Percentiles rank a stretch among this genome's conserved stretches.
Conservation (phyloP, 1,139 yeast species). For the Yueomyces sp. region DNA sequence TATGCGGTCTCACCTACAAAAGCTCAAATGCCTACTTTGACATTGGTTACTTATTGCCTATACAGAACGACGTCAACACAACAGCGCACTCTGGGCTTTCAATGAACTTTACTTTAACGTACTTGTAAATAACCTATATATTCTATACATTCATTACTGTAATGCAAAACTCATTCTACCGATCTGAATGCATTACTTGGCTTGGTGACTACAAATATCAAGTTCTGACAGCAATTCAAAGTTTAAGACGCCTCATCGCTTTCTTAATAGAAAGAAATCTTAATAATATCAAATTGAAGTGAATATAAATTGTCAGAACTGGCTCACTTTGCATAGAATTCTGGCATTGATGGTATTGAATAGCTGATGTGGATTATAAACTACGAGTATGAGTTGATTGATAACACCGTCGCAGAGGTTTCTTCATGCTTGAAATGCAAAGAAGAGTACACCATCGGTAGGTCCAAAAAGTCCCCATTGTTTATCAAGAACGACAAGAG, state of each 20-base stretch:
- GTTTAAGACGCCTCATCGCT: too few relatives aligned
- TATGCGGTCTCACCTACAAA: neutral
- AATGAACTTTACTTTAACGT: neutral
- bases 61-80: neutral
- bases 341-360: too few relatives aligned
- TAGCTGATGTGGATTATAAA: slow-evolving; percentile 18
- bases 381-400: slow-evolving; percentile 11
- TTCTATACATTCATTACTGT: too few relatives aligned
- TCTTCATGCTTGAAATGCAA: slow-evolving; percentile 10
- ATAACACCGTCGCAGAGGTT: slow-evolving; percentile 7
- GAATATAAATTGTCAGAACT: too few relatives aligned
- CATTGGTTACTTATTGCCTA: neutral
- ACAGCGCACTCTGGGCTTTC: neutral
- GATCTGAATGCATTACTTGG: too few relatives aligned
- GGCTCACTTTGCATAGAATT: too few relatives aligned
- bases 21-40: neutral
- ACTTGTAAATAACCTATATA: neutral
- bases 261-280: too few relatives aligned
- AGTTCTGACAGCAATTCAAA: too few relatives aligned
- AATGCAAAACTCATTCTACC: too few relatives aligned
- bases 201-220: too few relatives aligned
- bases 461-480: slow-evolving; percentile 20
- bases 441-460: slow-evolving; percentile 14
- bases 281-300: too few relatives aligned
- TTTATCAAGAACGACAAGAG: slow-evolving; percentile 21